Percentiles rank a stretch among this genome's conserved stretches.
Evolutionary conservation across 805 yeast genomes (phyloP).

Genomic region (Clavispora phyllophila): DNA sequence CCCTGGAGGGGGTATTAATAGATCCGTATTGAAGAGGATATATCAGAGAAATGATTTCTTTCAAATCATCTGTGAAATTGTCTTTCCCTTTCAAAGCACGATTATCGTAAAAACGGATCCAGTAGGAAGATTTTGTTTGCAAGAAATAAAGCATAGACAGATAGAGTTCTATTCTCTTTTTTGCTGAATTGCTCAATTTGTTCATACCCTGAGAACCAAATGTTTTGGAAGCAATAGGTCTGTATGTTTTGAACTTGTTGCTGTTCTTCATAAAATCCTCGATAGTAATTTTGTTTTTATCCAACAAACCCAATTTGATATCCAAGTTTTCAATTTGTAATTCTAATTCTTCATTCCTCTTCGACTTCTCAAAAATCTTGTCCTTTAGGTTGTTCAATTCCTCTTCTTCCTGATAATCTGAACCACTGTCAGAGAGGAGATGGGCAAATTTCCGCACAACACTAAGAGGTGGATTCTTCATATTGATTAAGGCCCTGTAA

Average conservation of each 20-base stretch:
- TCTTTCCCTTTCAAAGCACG: slow-evolving; percentile 16
- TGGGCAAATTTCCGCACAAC: slow-evolving; percentile 75
- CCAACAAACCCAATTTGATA: slow-evolving; percentile 70
- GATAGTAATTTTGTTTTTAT: slow-evolving; percentile 71
- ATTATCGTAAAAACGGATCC: slow-evolving; percentile 48
- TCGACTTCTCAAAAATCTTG: slow-evolving; percentile 63
- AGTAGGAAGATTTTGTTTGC: slow-evolving; percentile 77
- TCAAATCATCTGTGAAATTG: slow-evolving; percentile 18
- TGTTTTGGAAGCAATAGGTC: slow-evolving; percentile 14
- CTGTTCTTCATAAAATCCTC: slow-evolving; percentile 58
- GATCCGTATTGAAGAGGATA: slow-evolving; percentile 30
- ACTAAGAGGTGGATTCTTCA: slow-evolving; percentile 70
- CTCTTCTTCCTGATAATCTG: slow-evolving; percentile 72
- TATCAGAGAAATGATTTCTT: slow-evolving; percentile 18
- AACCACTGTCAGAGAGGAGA: slow-evolving; percentile 65
- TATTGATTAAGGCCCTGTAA: slow-evolving; percentile 63
- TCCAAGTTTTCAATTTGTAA: slow-evolving; percentile 70
- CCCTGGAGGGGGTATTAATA: slow-evolving; percentile 47
- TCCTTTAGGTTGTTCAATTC: slow-evolving; percentile 64
- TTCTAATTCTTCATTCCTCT: slow-evolving; percentile 66
- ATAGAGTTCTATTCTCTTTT: slow-evolving; percentile 57
- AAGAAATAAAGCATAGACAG: slow-evolving; percentile 76
- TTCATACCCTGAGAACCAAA: slow-evolving; percentile 22
- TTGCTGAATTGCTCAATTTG: slow-evolving; percentile 35
- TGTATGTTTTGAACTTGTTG: slow-evolving; percentile 26